phyloP scores from a whole-genome alignment of 2,329 filamentous ascomycete species.

The Aspergillus neoniger region DNA sequence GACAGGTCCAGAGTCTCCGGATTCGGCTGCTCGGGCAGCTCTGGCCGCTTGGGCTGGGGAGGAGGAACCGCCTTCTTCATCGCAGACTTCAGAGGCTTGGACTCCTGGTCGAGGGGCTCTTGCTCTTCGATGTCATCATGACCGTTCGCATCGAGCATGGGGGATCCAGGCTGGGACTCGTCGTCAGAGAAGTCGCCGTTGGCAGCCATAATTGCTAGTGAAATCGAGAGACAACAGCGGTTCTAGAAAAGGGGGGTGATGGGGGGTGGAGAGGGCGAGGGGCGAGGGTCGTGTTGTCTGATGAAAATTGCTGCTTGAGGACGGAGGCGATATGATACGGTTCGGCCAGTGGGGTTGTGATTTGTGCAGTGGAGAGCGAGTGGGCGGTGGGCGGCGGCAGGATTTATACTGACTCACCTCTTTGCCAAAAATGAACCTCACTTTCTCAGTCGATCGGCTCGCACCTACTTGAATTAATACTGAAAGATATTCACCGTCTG shows the following conservation, averaged over 20 bases:
- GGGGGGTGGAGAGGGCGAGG: constrained; percentile 17
- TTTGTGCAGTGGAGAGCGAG: constrained; percentile 43
- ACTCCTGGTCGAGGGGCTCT: constrained; percentile 64
- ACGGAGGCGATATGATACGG: constrained; percentile 38
- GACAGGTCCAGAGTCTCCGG: constrained; percentile 83
- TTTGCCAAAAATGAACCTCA: background rate
- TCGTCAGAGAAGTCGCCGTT: constrained; percentile 59
- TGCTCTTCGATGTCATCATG: constrained; percentile 76
- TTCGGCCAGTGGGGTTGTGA: constrained; percentile 34
- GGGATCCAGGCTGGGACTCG: constrained; percentile 58
- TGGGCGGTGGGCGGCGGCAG: constrained; percentile 32
- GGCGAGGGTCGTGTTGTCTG: constrained; percentile 28
- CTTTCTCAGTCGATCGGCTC: background rate
- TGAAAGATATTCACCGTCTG: background rate
- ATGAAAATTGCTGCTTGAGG: constrained; percentile 40
- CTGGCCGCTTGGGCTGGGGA: constrained; percentile 62
- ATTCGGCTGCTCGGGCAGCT: constrained; percentile 87
- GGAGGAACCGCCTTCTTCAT: constrained; percentile 70
- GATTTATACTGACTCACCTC: constrained; percentile 13
- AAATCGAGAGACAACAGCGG: constrained; percentile 11
- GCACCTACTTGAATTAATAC: background rate
- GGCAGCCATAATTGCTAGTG: constrained; percentile 53
- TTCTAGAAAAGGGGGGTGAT: constrained; percentile 8
- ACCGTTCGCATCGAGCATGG: constrained; percentile 53
- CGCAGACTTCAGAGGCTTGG: constrained; percentile 76